Conservation (phyloP, 169 alveolate genomes). For the Plasmodium adleri region DNA sequence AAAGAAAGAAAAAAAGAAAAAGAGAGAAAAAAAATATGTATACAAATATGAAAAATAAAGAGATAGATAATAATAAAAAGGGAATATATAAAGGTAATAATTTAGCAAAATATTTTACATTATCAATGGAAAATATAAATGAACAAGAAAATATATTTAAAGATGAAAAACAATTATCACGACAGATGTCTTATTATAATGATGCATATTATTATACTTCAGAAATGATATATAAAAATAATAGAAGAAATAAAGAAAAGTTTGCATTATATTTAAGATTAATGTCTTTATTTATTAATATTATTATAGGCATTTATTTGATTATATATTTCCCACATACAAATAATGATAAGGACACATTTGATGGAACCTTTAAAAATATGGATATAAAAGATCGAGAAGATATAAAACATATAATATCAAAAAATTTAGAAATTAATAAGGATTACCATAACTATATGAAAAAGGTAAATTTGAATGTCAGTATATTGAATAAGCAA, state of each 20-base stretch:
- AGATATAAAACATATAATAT: slow-evolving; percentile 23
- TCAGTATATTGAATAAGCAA: not conserved
- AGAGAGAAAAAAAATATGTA: not conserved
- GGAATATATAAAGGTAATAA: slow-evolving; percentile 16
- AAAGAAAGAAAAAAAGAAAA: slow-evolving; percentile 3
- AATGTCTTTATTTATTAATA: slow-evolving; percentile 63
- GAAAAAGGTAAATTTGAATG: not conserved
- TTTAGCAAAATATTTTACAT: slow-evolving; percentile 43
- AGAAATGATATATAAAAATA: slow-evolving; percentile 66
- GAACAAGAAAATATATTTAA: slow-evolving; percentile 61
- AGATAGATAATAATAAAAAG: not conserved
- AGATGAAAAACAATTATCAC: slow-evolving; percentile 63
- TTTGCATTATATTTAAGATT: slow-evolving; percentile 56
- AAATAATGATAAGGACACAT: slow-evolving; percentile 12
- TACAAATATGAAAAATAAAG: not conserved
- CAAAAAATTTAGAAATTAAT: slow-evolving; percentile 12
- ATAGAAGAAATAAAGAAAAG: slow-evolving; percentile 48
- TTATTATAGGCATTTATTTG: slow-evolving; percentile 57
- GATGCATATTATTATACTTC: slow-evolving; percentile 71
- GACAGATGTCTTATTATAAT: slow-evolving; percentile 69
- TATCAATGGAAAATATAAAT: slow-evolving; percentile 55
- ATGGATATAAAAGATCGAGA: slow-evolving; percentile 26
- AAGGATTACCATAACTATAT: slow-evolving; percentile 3
- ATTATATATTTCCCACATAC: slow-evolving; percentile 64
- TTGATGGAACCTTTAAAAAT: slow-evolving; percentile 5